A percentile compares a stretch with the other conserved stretches of the same genome.
Conservation (phyloP, 768 basidiomycete species). For the Termitomyces sp. region DNA sequence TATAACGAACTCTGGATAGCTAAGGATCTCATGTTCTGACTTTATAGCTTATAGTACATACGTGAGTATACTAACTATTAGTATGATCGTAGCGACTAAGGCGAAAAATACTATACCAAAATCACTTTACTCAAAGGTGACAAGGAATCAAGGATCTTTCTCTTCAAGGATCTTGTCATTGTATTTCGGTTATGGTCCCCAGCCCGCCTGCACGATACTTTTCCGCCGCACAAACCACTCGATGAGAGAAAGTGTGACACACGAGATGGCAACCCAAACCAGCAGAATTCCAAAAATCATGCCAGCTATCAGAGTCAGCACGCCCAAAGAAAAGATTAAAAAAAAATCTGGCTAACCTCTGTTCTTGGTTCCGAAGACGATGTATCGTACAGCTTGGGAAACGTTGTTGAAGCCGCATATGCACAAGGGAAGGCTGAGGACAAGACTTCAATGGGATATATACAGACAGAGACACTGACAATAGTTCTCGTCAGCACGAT, state of each 20-base stretch:
- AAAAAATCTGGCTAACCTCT: conserved; percentile 25
- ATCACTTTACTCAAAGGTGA: background rate
- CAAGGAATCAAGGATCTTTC: background rate
- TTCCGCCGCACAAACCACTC: conserved; percentile 15
- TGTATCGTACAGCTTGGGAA: conserved; percentile 36
- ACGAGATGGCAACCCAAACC: conserved; percentile 19
- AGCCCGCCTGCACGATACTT: background rate
- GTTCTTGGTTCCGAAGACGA: conserved; percentile 50
- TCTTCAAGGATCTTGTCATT: background rate
- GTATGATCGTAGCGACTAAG: background rate
- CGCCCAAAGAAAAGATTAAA: background rate
- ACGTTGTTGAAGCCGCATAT: conserved; percentile 52
- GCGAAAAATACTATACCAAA: background rate
- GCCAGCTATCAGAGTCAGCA: conserved; percentile 28
- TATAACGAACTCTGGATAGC: too few species aligned
- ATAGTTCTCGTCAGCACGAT: background rate
- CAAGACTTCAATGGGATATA: conserved; percentile 44
- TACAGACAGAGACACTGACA: conserved; percentile 52
- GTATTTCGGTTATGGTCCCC: background rate
- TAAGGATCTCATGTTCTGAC: too few species aligned
- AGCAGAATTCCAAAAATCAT: conserved; percentile 46
- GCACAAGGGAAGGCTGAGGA: conserved; percentile 45
- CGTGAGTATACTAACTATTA: background rate
- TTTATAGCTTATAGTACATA: too few species aligned
- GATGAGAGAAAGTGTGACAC: conserved; percentile 16